Evolutionary conservation across 306 rosid genomes (phyloP).

Genomic region (Castanea sativa): DNA sequence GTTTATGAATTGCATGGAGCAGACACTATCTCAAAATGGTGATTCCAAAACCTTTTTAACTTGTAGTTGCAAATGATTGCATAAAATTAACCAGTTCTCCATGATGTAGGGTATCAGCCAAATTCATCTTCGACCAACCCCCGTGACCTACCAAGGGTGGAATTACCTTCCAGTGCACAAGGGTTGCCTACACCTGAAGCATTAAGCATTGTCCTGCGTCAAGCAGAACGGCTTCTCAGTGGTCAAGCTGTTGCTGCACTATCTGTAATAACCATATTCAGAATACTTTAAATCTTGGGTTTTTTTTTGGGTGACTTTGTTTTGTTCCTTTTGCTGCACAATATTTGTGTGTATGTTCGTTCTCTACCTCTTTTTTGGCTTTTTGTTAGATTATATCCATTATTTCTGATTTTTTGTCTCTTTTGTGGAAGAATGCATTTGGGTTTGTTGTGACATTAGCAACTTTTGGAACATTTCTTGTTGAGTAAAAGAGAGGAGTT

Average conservation of each 20-base stretch:
- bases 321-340: slow-evolving; percentile 3
- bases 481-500: not conserved
- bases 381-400: not conserved
- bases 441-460: not conserved
- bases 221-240: slow-evolving; percentile 65
- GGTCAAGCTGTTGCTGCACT: slow-evolving; percentile 72
- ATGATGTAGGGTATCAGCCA: slow-evolving; percentile 42
- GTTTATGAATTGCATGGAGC: slow-evolving; percentile 87
- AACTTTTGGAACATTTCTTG: not conserved
- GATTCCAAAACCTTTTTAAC: slow-evolving; percentile 9
- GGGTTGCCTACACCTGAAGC: slow-evolving; percentile 87
- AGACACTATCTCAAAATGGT: slow-evolving; percentile 64
- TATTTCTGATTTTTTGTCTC: not conserved
- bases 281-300: slow-evolving; percentile 10
- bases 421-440: not conserved
- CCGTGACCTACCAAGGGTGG: slow-evolving; percentile 48
- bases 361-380: not conserved
- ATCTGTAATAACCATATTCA: slow-evolving; percentile 58
- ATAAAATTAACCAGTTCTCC: slow-evolving; percentile 20
- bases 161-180: slow-evolving; percentile 74
- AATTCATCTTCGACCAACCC: slow-evolving; percentile 44
- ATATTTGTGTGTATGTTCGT: not conserved
- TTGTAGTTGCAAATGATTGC: slow-evolving; percentile 13
- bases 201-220: slow-evolving; percentile 69
- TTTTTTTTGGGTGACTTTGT: not conserved